phyloP scores from a whole-genome alignment of 345 rosid species.

The Dovyalis caffra region DNA sequence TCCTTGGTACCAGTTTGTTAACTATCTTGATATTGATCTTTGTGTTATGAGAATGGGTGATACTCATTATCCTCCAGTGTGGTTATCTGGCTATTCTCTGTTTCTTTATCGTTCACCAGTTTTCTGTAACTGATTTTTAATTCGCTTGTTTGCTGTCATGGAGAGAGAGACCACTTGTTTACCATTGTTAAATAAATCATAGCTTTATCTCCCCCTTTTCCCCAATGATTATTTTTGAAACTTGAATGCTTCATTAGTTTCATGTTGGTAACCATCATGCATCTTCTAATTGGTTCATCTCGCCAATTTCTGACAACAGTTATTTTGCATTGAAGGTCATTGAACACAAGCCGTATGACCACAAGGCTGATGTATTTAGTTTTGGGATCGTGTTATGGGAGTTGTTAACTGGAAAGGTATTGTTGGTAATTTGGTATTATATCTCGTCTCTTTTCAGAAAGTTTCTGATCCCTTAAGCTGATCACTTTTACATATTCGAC shows the following conservation, averaged over 20 bases:
- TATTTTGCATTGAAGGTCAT: constrained; percentile 66
- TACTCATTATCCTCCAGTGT: no score
- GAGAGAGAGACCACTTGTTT: neutral
- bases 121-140: no score
- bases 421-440: neutral
- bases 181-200: neutral
- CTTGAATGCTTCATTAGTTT: neutral
- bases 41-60: neutral
- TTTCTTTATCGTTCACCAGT: no score
- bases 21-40: neutral
- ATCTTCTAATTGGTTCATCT: constrained; percentile 14
- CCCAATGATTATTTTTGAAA: neutral
- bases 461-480: neutral
- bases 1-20: neutral
- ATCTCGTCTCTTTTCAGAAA: neutral
- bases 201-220: neutral
- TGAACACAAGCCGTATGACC: constrained; percentile 96
- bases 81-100: no score
- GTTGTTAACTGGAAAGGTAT: constrained; percentile 89
- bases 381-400: constrained; percentile 93
- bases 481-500: constrained; percentile 19
- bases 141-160: neutral
- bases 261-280: neutral
- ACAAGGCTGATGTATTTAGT: constrained; percentile 95
- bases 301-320: constrained; percentile 30